phyloP scores from a whole-genome alignment of 129 eudicot species.

The Pulicaria dysenterica region DNA sequence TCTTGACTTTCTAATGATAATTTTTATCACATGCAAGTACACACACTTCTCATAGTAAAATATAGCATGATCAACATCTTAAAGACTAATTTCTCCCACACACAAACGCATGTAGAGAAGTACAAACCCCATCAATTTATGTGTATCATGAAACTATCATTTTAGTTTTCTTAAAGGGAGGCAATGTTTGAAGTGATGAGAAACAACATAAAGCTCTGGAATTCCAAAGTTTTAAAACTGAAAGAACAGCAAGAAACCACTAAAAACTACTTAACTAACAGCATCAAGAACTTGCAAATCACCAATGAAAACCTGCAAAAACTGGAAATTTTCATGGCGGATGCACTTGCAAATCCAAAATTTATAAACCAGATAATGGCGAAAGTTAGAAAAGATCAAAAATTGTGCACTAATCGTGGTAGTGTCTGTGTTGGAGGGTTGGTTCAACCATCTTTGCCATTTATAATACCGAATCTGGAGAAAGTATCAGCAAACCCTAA shows the following conservation, averaged over 20 bases:
- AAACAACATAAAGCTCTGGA: conserved; percentile 12
- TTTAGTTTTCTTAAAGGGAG: conserved; percentile 22
- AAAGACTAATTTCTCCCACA: background rate
- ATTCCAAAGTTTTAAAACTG: conserved; percentile 15
- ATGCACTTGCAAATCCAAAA: conserved; percentile 9
- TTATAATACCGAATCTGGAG: conserved; percentile 33
- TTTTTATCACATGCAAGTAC: conserved; percentile 18
- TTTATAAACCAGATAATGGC: conserved; percentile 28
- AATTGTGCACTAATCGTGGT: background rate
- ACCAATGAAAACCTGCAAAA: conserved; percentile 28
- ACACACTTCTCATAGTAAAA: conserved; percentile 11
- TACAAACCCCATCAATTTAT: background rate
- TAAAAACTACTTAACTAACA: conserved; percentile 18
- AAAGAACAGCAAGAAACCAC: conserved; percentile 33
- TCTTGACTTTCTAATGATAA: background rate
- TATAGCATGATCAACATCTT: background rate
- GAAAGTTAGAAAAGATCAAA: conserved; percentile 22
- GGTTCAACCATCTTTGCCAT: conserved; percentile 22
- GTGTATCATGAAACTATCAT: background rate
- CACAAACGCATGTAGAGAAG: conserved; percentile 22
- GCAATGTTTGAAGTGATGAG: background rate
- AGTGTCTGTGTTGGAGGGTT: conserved; percentile 11
- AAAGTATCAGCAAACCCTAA: conserved; percentile 13
- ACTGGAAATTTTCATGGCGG: conserved; percentile 18
- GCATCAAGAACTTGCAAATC: conserved; percentile 18